Percentiles rank a stretch among this genome's conserved stretches.
These are phyloP conservation scores for Psidium guajava DNA, from an alignment of 345 rosid genomes.

Conservation along the genomic window DNA sequence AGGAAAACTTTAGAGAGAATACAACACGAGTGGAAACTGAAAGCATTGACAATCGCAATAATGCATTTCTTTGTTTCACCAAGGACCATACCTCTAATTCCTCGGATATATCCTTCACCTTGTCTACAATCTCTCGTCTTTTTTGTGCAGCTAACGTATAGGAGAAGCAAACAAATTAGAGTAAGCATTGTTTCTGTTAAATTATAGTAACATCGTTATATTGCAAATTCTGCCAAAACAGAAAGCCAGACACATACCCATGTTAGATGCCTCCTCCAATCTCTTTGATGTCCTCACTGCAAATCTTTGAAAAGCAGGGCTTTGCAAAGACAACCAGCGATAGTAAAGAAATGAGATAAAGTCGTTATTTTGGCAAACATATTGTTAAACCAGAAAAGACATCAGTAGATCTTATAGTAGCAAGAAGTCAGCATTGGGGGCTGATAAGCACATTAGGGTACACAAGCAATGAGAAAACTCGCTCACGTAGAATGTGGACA, in stretches of 20 bases:
- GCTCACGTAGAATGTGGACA: neutral
- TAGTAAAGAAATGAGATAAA: neutral
- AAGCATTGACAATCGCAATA: neutral
- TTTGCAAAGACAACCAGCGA: neutral
- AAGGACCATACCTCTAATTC: constrained; percentile 6
- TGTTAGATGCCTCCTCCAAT: constrained; percentile 1
- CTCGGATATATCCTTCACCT: constrained; percentile 11
- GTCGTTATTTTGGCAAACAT: neutral
- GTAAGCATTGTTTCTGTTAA: no score
- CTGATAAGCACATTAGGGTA: neutral
- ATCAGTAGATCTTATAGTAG: neutral
- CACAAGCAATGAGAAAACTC: neutral
- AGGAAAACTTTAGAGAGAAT: neutral
- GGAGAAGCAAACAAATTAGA: neutral
- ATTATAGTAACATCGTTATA: neutral
- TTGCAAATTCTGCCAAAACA: neutral
- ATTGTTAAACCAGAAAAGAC: neutral
- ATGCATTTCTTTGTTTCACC: neutral
- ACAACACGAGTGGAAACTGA: neutral
- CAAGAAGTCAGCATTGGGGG: neutral
- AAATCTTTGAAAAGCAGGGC: constrained; percentile 13
- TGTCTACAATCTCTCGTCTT: constrained; percentile 5
- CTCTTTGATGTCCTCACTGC: constrained; percentile 13
- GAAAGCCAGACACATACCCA: neutral
- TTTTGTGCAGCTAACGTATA: constrained; percentile 6